These are phyloP conservation scores for Kazachstania viticola DNA, from an alignment of 805 yeast genomes.

Conservation along the genomic window DNA sequence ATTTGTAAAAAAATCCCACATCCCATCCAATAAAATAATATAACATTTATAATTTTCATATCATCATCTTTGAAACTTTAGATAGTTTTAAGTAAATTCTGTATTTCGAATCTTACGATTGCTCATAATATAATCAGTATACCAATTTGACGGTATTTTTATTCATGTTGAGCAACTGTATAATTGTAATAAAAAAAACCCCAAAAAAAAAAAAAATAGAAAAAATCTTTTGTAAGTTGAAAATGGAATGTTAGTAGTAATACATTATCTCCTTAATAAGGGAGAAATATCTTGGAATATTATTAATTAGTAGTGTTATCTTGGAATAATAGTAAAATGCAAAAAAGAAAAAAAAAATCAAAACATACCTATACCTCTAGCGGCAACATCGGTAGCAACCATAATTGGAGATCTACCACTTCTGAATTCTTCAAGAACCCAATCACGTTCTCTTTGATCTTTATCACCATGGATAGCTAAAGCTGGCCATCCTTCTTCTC, in stretches of 20 bases:
- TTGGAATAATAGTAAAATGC: not conserved
- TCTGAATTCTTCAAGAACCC: constrained; percentile 92
- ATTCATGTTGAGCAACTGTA: too few species aligned
- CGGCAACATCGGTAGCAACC: constrained; percentile 99
- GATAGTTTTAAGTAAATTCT: too few species aligned
- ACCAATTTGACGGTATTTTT: too few species aligned
- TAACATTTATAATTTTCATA: not conserved
- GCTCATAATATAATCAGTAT: not conserved
- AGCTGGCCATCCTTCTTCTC: constrained; percentile 98
- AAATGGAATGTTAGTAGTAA: too few species aligned
- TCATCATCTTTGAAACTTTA: too few species aligned
- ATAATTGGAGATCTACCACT: constrained; percentile 86
- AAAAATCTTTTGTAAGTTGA: too few species aligned
- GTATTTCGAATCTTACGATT: not conserved
- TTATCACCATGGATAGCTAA: constrained; percentile 98
- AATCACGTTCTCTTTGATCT: constrained; percentile 95
- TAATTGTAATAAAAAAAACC: too few species aligned
- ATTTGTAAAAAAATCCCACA: too few species aligned
- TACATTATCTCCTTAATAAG: too few species aligned
- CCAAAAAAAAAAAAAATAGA: too few species aligned
- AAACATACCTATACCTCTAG: constrained; percentile 98
- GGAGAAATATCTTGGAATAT: not conserved
- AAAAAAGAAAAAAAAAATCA: constrained; percentile 9
- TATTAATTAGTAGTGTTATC: constrained; percentile 1
- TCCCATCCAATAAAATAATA: too few species aligned